These are phyloP conservation scores for Neopestalotiopsis clavispora DNA, from an alignment of 2,329 filamentous ascomycete genomes.

Conservation along the genomic window DNA sequence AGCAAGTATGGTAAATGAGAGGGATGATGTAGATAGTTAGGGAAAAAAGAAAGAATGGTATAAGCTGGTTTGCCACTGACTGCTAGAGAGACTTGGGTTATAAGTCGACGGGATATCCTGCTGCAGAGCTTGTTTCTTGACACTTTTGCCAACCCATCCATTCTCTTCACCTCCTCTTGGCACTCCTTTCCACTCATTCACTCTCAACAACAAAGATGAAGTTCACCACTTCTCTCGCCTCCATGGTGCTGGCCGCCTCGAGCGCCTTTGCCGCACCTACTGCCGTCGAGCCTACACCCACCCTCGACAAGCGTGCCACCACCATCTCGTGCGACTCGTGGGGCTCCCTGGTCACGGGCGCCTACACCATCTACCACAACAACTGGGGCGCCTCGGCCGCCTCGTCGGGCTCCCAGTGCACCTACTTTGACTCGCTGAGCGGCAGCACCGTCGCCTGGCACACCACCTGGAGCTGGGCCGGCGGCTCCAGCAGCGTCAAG, in stretches of 20 bases:
- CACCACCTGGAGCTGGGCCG: slow-evolving; percentile 49
- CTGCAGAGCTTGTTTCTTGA: neutral
- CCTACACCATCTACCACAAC: slow-evolving; percentile 57
- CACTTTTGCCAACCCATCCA: neutral
- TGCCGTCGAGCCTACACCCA: slow-evolving; percentile 30
- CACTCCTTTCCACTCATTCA: neutral
- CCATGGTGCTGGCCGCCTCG: slow-evolving; percentile 35
- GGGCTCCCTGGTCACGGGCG: slow-evolving; percentile 40
- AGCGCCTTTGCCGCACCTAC: slow-evolving; percentile 26
- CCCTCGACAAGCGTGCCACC: slow-evolving; percentile 39
- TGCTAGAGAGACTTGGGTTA: neutral
- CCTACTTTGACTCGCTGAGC: slow-evolving; percentile 41
- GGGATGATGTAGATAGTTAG: too few species aligned
- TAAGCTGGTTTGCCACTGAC: neutral
- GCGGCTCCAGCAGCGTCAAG: slow-evolving; percentile 46
- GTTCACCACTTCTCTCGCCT: slow-evolving; percentile 23
- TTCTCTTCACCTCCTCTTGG: slow-evolving; percentile 5
- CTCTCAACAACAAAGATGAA: slow-evolving; percentile 12
- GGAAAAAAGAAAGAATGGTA: neutral
- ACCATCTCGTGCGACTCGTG: slow-evolving; percentile 44
- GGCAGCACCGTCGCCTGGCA: slow-evolving; percentile 45
- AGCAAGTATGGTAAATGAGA: too few species aligned
- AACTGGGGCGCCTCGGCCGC: slow-evolving; percentile 49
- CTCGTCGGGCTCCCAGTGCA: slow-evolving; percentile 48
- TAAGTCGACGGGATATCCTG: neutral